Evolutionary conservation across 140 eudicot species (phyloP), one percentile per base, ranked within the genome.

Genomic region (Cichorium intybus): DNA sequence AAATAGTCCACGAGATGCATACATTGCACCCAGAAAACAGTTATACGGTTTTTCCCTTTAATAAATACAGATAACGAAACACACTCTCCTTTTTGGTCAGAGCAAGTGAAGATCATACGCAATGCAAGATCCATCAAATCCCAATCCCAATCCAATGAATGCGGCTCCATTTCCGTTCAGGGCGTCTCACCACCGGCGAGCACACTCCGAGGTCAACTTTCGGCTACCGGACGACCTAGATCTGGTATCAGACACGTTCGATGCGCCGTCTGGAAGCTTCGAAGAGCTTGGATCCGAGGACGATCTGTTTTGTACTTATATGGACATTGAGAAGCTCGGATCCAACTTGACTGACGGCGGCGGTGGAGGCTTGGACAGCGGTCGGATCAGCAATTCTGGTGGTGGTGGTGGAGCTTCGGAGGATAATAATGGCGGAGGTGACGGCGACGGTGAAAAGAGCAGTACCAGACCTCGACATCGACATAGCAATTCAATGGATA

Each of bases 201-300:
- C 94, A 22, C 90, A 85, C 60, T 85, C 95, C 7, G 90, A 88
- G 57, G 83, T 82, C 49, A 80, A 82, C 80, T 77, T 71, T 75
- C 78, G 89, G 49, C 81, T 88, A 8, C 96, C 96, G 37, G 96
- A 85, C 66, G 88, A 88, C 70, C 60, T 88, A 43, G 89, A 85
- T 82, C 89, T 82, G 79, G 80, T 24, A 5, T 75, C 87, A 1
- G 85, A 80, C 69, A 75, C 87, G 2, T 82, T 82, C 74, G 90
- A 80, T 22, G 87, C 82, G 22, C 77, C 88, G 24, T 75, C 74
- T 4, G 86, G 81, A 7, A 77, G 89, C 55, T 74, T 87, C 58
- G 89, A 88, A 54, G 90, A 85, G 71, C 68, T 82, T 17, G 90
- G 90, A 78, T 77, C 90, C 26, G 95, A 76, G 64, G 97, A 89